Evolutionary conservation across 164 flowering plant species (phyloP), one percentile per base, ranked within the genome.

Genomic region (grape (Vitis vinifera)): DNA sequence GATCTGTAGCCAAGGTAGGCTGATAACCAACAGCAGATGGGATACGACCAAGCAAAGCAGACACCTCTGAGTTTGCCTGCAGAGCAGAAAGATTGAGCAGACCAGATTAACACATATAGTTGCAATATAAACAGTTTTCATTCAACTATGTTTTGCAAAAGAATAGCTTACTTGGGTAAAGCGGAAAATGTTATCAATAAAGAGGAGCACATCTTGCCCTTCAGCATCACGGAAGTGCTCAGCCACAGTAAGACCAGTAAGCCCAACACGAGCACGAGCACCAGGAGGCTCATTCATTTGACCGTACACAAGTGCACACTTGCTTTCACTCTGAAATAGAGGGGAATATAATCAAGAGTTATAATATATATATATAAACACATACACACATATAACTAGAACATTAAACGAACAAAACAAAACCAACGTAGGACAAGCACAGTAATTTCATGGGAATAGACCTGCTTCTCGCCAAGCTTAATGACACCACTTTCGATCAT

Each of bases 271-370:
- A 51, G 96, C 97, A 91, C 99, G 98, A 61, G 96, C 97, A 89
- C 98, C 98, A 52, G 99, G 99, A 31, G 98, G 98, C 82, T 95
- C 99, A 75, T 95, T 95, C 99, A 95, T 95, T 87, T 93, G 98
- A 71, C 98, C 98, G 31, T 91, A 95, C 17, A 95, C 99, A 75
- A 95, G 97, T 59, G 99, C 99, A 68, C 97, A 90, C 72, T 95
- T 93, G 94, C 97, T 94, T 1, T 94, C 98, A 79, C 82, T 78
- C 97, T 94, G 75, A 73, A 6, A 8, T 55, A 5, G 49, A 58
- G 2, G 62, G 2, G 27, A 23, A 23, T 23, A 23, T 23, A 23
- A 23, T 23, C 27, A 23, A 23, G 27, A 1, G 0, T 23, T 23
- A 23, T 23, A 0, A 23, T 23, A 11, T 23, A 23, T 23, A 23